A percentile compares a stretch with the other conserved stretches of the same genome.
Conservation (phyloP, 805 yeast genomes). For the Cyberlindnera mrakii region DNA sequence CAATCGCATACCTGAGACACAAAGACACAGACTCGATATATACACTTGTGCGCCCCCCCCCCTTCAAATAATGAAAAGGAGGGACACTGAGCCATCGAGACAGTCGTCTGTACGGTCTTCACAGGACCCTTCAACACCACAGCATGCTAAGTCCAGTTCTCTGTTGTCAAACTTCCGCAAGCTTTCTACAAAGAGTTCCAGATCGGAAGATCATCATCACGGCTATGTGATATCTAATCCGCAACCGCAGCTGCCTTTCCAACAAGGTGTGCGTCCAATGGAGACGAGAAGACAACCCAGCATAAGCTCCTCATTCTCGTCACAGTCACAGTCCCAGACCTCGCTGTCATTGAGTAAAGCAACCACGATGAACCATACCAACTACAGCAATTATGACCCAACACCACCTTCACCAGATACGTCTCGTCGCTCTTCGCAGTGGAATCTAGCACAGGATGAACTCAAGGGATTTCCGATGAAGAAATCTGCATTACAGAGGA, state of each 20-base stretch:
- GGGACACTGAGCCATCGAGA: conserved; percentile 3
- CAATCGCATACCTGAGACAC: no score
- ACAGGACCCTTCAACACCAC: conserved; percentile 8
- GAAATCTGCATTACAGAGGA: conserved; percentile 18
- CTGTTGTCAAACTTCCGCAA: conserved; percentile 24
- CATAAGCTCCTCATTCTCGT: conserved; percentile 18
- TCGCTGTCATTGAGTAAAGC: conserved; percentile 24
- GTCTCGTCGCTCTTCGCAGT: conserved; percentile 24
- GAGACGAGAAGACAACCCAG: conserved; percentile 21
- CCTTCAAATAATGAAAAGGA: conserved; percentile 5
- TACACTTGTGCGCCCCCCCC: no score
- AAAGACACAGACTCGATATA: no score
- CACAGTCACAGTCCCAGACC: conserved; percentile 17
- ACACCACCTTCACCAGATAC: conserved; percentile 20
- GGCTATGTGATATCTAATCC: conserved; percentile 20
- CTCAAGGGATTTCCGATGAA: conserved; percentile 15
- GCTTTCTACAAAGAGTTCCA: conserved; percentile 16
- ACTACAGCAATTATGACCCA: conserved; percentile 14
- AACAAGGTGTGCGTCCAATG: neutral
- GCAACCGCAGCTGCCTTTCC: conserved; percentile 16
- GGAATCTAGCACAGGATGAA: conserved; percentile 14
- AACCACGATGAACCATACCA: conserved; percentile 20
- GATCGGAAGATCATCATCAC: conserved; percentile 11
- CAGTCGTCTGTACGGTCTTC: conserved; percentile 6
- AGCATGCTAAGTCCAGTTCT: conserved; percentile 15